phyloP scores from a whole-genome alignment of 2,329 filamentous ascomycete species.

The Phaeosphaeria sp. region DNA sequence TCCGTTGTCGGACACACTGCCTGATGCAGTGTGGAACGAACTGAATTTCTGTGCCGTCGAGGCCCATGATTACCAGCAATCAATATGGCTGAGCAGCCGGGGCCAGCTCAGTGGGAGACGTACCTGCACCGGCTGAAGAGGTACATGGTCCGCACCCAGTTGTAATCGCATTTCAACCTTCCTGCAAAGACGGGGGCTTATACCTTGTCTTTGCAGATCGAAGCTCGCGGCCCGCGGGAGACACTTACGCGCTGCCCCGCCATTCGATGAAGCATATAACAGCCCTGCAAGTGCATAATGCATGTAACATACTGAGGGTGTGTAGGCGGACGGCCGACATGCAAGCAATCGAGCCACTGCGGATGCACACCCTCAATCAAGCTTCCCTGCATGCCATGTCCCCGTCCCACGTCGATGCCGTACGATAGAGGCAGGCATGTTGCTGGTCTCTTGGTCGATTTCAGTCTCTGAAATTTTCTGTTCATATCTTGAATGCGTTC shows the following conservation, averaged over 20 bases:
- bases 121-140: constrained; percentile 47
- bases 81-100: constrained; percentile 39
- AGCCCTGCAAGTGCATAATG: constrained; percentile 39
- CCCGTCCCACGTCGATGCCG: neutral
- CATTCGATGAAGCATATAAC: constrained; percentile 19
- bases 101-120: constrained; percentile 28
- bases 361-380: constrained; percentile 21
- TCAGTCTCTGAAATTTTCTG: neutral
- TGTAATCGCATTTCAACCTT: constrained; percentile 38
- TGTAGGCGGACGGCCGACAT: constrained; percentile 34
- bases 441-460: neutral
- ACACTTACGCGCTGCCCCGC: constrained; percentile 40
- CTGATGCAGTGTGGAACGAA: constrained; percentile 26
- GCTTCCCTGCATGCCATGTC: constrained; percentile 30
- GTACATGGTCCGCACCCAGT: constrained; percentile 39
- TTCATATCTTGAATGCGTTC: neutral
- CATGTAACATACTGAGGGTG: constrained; percentile 26
- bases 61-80: constrained; percentile 35
- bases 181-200: constrained; percentile 38
- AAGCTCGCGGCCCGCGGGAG: constrained; percentile 42
- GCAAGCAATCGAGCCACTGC: constrained; percentile 36
- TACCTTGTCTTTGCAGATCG: constrained; percentile 48
- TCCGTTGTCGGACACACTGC: constrained; percentile 34
- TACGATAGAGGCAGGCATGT: neutral
- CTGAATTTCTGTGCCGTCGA: constrained; percentile 22